Base-by-base conservation (phyloP, 345 rosid genomes). In the Boechera stricta region DNA sequence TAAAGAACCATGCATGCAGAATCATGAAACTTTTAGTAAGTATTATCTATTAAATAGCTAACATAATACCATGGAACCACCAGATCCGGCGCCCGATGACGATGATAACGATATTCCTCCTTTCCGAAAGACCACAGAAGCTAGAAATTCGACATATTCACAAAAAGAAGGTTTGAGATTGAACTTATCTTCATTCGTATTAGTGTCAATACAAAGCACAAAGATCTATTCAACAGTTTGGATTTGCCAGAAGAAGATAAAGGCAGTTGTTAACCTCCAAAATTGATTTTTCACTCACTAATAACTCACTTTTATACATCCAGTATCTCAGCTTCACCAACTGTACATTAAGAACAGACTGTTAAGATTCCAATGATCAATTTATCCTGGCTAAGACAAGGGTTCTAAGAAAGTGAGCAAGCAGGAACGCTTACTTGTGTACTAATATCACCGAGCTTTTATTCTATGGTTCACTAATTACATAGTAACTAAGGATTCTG, bases 381-480 rank as follows among this genome's bases (percentile, higher is more conserved):
- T 26, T 32, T 16, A 31, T 47, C 38, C n/a, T 44, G 69, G 33
- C 33, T 29, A n/a, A 42, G 21, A 7, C 61, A 28, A 42, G 67
- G 10, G 8, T 21, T 35, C 29, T 28, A 28, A 28, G 29, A 28
- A 28, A 28, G 29, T 28, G 29, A 28, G 29, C 29, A 28, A 28
- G 29, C 3, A 28, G 29, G 2, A 28, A 7, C 5, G 1, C 60
- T 36, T 52, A 36, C 61, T 52, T 55, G n/a, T 2, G 35, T 26
- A 2, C 10, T 53, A 55, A 26, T 7, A 48, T 33, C 28, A 33
- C 56, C 4, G 0, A 29, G 6, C 29, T 28, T 3, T 38, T 38
- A 54, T 69, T 54, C 53, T 54, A 41, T 53, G 53, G 63, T 69
- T 39, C 31, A 67, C 47, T 67, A 67, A 9, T 21, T 33, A 49